Evolutionary conservation across 192 early-diverging fungal genomes (phyloP).

Genomic region (Gonapodya sp.): DNA sequence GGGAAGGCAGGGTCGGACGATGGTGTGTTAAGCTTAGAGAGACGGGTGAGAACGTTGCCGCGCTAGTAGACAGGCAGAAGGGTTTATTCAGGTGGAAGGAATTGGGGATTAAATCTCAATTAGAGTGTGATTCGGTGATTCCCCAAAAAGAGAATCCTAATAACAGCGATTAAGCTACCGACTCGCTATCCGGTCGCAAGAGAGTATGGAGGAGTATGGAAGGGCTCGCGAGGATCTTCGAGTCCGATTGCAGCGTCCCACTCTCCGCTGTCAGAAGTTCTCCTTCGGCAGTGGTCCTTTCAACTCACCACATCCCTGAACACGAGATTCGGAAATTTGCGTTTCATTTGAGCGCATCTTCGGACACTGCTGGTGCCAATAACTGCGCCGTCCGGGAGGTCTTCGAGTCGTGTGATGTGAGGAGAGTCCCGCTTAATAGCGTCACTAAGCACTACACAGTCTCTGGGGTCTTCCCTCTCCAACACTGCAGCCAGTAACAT

Average conservation of each 20-base stretch:
- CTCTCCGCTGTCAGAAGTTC: no score
- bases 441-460: slow-evolving; percentile 68
- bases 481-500: slow-evolving; percentile 75
- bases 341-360: slow-evolving; percentile 73
- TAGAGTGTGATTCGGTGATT: neutral
- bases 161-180: neutral
- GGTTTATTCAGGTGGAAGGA: neutral
- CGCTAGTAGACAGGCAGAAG: slow-evolving; percentile 19
- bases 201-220: no score
- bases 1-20: slow-evolving; percentile 27
- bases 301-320: slow-evolving; percentile 70
- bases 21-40: slow-evolving; percentile 74
- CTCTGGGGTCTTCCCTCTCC: slow-evolving; percentile 82
- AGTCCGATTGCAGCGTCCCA: no score
- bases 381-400: slow-evolving; percentile 61
- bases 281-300: no score
- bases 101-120: neutral
- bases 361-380: slow-evolving; percentile 85
- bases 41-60: slow-evolving; percentile 76
- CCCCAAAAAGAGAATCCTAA: neutral
- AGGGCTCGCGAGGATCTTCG: no score
- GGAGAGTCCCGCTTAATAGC: slow-evolving; percentile 8
- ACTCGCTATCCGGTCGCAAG: no score
- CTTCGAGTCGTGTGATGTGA: slow-evolving; percentile 27
- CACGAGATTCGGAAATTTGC: slow-evolving; percentile 60